These are phyloP conservation scores for Populus euphratica DNA, from an alignment of 345 rosid genomes.

Conservation along the genomic window DNA sequence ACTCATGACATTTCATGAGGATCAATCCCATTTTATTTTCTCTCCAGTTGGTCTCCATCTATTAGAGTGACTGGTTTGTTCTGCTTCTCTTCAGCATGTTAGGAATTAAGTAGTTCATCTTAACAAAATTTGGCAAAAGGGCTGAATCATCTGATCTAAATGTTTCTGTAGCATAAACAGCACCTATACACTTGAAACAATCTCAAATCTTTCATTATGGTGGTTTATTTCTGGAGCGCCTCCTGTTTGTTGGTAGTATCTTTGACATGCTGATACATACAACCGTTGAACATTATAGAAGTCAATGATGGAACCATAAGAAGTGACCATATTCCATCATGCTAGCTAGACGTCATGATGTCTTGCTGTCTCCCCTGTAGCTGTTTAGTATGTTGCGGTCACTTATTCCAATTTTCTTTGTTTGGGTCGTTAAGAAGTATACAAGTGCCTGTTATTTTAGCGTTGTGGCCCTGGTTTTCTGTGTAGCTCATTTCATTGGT, in stretches of 20 bases:
- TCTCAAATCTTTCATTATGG: neutral
- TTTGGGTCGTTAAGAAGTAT: neutral
- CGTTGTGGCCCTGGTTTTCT: neutral
- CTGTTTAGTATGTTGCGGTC: neutral
- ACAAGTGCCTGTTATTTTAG: neutral
- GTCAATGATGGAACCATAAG: neutral
- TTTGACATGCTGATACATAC: neutral
- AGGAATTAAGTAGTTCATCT: neutral
- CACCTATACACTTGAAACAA: neutral
- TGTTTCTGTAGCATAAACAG: neutral
- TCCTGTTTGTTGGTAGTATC: neutral
- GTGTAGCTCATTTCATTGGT: conserved; percentile 8
- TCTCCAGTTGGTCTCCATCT: no score
- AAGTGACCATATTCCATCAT: neutral
- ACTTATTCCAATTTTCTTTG: neutral
- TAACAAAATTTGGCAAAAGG: neutral
- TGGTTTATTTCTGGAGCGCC: neutral
- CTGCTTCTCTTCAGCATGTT: neutral
- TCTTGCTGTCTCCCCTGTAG: neutral
- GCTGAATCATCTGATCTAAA: neutral
- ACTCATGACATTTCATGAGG: no score
- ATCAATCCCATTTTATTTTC: no score
- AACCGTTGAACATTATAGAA: neutral
- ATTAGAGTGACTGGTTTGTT: neutral
- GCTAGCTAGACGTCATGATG: neutral